Evolutionary conservation across 1,284 basidiomycete genomes (phyloP).

Genomic region (Tylopilus sp.): DNA sequence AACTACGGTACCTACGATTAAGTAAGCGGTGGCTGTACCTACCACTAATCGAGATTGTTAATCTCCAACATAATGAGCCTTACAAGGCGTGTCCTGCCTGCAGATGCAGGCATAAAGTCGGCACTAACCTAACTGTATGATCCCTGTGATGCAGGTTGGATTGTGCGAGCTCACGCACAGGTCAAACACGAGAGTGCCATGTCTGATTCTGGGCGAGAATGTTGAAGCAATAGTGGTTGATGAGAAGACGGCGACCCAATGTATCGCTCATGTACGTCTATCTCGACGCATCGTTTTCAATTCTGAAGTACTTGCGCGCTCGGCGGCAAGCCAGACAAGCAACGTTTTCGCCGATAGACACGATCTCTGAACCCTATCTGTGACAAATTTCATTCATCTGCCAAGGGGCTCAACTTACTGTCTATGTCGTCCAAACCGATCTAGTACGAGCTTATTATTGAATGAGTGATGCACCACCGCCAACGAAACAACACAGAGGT

Average conservation of each 20-base stretch:
- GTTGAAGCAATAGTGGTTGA: constrained; percentile 97
- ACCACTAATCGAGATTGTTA: no score
- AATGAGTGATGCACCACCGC: constrained; percentile 97
- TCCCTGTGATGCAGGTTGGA: constrained; percentile 93
- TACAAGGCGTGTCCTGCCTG: constrained; percentile 70
- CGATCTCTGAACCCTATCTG: constrained; percentile 95
- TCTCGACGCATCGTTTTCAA: constrained; percentile 7
- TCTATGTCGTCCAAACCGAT: constrained; percentile 97
- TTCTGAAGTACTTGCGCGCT: constrained; percentile 88
- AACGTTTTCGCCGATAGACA: constrained; percentile 97
- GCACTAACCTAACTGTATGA: constrained; percentile 53
- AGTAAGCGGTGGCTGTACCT: no score
- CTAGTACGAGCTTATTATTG: constrained; percentile 86
- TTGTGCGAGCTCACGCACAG: constrained; percentile 90
- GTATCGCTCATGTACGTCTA: constrained; percentile 66
- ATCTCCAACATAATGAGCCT: no score
- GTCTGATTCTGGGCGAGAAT: constrained; percentile 92
- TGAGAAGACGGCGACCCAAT: constrained; percentile 95
- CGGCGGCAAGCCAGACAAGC: constrained; percentile 96
- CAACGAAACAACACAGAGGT: constrained; percentile 98
- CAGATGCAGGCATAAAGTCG: constrained; percentile 12
- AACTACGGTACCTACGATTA: no score
- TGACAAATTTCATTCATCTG: constrained; percentile 94
- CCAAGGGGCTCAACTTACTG: constrained; percentile 93
- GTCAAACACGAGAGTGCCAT: constrained; percentile 96